Conservation (phyloP, 495 filamentous ascomycete genomes). For the Xylaria scruposa region DNA sequence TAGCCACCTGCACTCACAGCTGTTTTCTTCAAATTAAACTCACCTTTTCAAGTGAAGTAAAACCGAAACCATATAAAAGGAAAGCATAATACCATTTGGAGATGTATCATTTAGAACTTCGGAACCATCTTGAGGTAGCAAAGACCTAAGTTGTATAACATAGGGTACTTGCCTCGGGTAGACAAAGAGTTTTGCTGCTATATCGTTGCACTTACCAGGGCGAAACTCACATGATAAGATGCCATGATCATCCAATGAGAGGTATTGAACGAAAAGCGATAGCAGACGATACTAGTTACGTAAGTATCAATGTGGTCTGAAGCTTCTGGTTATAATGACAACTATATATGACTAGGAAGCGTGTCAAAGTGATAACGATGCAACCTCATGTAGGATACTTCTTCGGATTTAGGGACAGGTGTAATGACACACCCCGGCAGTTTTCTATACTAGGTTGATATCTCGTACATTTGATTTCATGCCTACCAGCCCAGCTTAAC, state of each 20-base stretch:
- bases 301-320: not conserved
- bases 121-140: not conserved
- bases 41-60: not conserved
- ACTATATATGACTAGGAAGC: conserved; percentile 4
- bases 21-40: not conserved
- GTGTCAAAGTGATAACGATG: conserved; percentile 13
- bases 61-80: not conserved
- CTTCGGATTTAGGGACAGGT: not conserved
- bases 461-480: not conserved
- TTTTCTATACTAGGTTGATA: not conserved
- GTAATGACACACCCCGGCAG: not conserved
- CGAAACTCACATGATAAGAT: not conserved
- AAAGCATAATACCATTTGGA: not conserved
- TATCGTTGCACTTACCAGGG: not conserved
- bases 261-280: not conserved
- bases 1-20: not conserved
- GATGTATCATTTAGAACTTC: not conserved
- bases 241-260: not conserved
- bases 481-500: not conserved
- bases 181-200: not conserved
- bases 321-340: not conserved
- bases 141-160: too few species aligned
- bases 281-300: not conserved
- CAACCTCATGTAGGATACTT: not conserved
- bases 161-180: too few species aligned